Evolutionary conservation across 2,329 filamentous ascomycete species (phyloP).

Genomic region (Aschersonia sp.): DNA sequence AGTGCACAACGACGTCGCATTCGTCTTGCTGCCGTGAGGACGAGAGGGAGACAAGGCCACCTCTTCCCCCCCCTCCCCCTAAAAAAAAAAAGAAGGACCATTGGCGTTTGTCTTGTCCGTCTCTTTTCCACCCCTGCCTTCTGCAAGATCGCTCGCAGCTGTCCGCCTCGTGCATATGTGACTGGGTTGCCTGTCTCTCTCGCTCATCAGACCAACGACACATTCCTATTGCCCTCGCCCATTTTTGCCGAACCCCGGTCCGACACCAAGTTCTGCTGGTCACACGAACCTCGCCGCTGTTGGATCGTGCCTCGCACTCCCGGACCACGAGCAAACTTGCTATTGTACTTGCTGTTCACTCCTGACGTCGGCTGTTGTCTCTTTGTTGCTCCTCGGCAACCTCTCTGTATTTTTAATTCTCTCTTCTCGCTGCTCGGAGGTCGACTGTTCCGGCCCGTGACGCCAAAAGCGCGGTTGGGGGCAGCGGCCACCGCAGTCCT

Average conservation of each 20-base stretch:
- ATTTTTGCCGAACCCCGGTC: background rate
- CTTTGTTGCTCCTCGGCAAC: background rate
- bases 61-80: too few relatives aligned
- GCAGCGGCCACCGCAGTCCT: too few relatives aligned
- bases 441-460: too few relatives aligned
- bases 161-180: too few relatives aligned
- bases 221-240: slow-evolving; percentile 1
- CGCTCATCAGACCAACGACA: background rate
- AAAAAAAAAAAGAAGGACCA: too few relatives aligned
- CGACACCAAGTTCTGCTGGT: background rate
- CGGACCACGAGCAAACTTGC: background rate
- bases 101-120: too few relatives aligned
- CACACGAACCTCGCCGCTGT: slow-evolving; percentile 1
- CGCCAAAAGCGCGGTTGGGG: too few relatives aligned
- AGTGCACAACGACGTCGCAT: too few relatives aligned
- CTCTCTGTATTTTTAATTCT: background rate
- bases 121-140: too few relatives aligned
- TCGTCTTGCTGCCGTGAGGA: too few relatives aligned
- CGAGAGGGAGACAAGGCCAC: too few relatives aligned
- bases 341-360: background rate
- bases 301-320: background rate
- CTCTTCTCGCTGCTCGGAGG: background rate
- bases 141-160: too few relatives aligned
- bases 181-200: background rate
- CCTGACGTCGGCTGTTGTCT: background rate